Evolutionary conservation across 2,329 filamentous ascomycete genomes (phyloP).

Genomic region (Bipolaris bicolor): DNA sequence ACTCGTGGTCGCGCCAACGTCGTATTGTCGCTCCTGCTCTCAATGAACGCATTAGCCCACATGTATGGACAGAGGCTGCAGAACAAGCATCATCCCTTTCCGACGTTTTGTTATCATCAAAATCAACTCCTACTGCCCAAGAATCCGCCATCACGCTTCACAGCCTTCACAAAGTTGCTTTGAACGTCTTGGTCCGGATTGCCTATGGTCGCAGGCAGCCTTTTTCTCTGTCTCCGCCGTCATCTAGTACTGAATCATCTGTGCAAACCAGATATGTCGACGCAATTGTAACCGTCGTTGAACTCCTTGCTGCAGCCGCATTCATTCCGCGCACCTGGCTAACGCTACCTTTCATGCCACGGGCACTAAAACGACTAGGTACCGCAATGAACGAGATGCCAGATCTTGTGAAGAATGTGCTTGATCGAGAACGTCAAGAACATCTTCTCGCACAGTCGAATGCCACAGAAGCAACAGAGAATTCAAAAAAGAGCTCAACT

Average conservation of each 20-base stretch:
- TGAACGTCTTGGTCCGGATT: slow-evolving; percentile 9
- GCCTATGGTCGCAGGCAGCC: slow-evolving; percentile 9
- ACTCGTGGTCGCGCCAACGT: slow-evolving; percentile 18
- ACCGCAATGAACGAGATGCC: slow-evolving; percentile 1
- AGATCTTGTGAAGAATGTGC: not conserved
- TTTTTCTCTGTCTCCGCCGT: not conserved
- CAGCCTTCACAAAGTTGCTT: slow-evolving; percentile 9
- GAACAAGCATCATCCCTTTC: slow-evolving; percentile 12
- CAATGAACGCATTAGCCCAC: slow-evolving; percentile 19
- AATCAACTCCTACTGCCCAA: not conserved
- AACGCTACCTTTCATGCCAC: slow-evolving; percentile 8
- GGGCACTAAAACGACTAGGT: not conserved
- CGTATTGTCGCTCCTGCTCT: slow-evolving; percentile 18
- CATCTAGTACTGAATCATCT: not conserved
- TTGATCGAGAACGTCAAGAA: not conserved
- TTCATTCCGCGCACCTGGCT: slow-evolving; percentile 7
- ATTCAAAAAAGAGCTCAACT: not conserved
- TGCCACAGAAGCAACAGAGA: not conserved
- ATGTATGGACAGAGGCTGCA: slow-evolving; percentile 14
- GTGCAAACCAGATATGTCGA: not conserved
- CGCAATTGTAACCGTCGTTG: not conserved
- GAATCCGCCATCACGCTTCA: not conserved
- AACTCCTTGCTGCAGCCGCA: slow-evolving; percentile 3
- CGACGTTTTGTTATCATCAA: not conserved
- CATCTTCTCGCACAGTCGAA: not conserved